Evolutionary conservation across 2,329 filamentous ascomycete species (phyloP).

Genomic region (Ascocoryne sarcoides): DNA sequence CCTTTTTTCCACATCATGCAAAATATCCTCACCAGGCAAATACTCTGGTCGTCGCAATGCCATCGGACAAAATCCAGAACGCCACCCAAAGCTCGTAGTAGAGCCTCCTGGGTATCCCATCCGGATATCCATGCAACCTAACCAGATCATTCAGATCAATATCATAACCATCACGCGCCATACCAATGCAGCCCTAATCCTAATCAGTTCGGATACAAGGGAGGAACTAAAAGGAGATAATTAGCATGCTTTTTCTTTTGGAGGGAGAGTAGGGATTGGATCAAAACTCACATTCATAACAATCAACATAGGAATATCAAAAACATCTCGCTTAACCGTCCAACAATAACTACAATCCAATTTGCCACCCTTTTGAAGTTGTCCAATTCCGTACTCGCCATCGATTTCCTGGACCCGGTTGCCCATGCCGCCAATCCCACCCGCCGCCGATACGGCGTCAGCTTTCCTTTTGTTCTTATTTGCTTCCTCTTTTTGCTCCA

Average conservation of each 20-base stretch:
- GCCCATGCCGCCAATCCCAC: conserved; percentile 33
- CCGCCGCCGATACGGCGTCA: conserved; percentile 5
- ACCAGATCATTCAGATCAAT: too few species aligned
- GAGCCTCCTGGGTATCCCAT: too few species aligned
- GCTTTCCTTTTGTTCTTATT: conserved; percentile 13
- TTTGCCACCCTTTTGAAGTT: conserved; percentile 78
- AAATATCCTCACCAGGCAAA: too few species aligned
- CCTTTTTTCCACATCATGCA: too few species aligned
- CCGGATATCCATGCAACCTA: too few species aligned
- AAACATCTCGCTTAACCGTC: conserved; percentile 93
- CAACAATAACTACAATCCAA: conserved; percentile 94
- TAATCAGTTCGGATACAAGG: conserved; percentile 37
- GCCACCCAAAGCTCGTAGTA: too few species aligned
- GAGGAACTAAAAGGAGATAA: conserved; percentile 30
- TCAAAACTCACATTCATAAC: conserved; percentile 81
- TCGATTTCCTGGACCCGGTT: conserved; percentile 54
- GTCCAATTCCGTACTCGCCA: conserved; percentile 70
- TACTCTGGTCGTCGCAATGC: too few species aligned
- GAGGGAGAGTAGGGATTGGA: neutral
- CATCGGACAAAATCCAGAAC: too few species aligned
- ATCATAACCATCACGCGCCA: too few species aligned
- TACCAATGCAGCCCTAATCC: too few species aligned
- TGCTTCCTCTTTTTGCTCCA: conserved; percentile 15
- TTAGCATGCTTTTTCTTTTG: conserved; percentile 1
- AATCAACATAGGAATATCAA: conserved; percentile 97